Percentiles rank a stretch among this genome's conserved stretches.
phyloP scores from a whole-genome alignment of 176 grass and related monocot genomes.

The Secale cereale region DNA sequence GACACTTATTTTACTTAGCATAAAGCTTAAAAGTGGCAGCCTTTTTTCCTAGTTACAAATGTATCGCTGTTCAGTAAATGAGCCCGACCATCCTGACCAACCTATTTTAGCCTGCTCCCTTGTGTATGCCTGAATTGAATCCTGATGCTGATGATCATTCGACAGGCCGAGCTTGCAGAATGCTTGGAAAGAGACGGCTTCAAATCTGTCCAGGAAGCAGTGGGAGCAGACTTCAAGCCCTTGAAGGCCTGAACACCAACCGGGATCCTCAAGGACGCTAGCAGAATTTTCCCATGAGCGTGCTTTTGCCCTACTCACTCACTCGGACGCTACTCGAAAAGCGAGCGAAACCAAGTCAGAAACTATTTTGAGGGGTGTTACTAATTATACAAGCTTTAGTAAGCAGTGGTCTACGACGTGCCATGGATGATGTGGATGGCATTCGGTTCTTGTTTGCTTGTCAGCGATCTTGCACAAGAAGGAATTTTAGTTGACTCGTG shows the following conservation, averaged over 20 bases:
- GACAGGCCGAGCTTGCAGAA: conserved; percentile 78
- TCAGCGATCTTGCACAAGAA: neutral
- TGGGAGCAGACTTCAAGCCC: conserved; percentile 67
- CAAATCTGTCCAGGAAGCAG: conserved; percentile 84
- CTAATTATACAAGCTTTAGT: conserved; percentile 14
- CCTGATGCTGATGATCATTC: conserved; percentile 18
- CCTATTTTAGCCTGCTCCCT: neutral
- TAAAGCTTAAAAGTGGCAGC: neutral
- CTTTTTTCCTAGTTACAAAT: too few relatives aligned
- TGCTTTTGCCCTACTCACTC: conserved; percentile 1
- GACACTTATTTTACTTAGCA: neutral
- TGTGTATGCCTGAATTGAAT: neutral
- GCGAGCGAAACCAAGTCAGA: neutral
- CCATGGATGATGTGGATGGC: too few relatives aligned
- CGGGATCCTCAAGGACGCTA: conserved; percentile 8
- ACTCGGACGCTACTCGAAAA: conserved; percentile 5
- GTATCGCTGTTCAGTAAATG: neutral
- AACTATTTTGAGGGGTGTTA: conserved; percentile 24
- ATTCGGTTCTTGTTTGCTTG: neutral
- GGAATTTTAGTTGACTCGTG: neutral
- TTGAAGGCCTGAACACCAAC: conserved; percentile 29
- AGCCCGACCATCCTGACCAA: neutral
- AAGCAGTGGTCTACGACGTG: neutral
- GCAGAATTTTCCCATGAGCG: conserved; percentile 22
- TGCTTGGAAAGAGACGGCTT: conserved; percentile 94